Evolutionary conservation across 129 eudicot species (phyloP).

Genomic region (Chrysanthemum seticuspe): DNA sequence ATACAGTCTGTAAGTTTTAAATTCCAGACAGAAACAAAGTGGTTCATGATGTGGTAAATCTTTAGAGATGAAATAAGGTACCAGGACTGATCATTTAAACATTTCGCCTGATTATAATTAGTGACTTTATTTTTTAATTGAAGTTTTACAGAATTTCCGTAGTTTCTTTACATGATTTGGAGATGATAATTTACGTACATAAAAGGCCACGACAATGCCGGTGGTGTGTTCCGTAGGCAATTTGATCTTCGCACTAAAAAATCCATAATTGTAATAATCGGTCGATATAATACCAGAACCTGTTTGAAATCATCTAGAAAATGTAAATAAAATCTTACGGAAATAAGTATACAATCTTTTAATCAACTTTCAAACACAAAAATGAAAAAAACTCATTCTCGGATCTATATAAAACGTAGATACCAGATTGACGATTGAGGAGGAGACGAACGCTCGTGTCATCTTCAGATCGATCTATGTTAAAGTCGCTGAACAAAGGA

Average conservation of each 20-base stretch:
- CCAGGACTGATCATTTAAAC: too few relatives aligned
- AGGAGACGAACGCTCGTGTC: constrained; percentile 67
- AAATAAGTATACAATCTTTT: background rate
- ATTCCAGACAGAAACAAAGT: too few relatives aligned
- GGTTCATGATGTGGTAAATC: too few relatives aligned
- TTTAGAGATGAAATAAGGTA: too few relatives aligned
- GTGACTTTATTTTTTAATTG: too few relatives aligned
- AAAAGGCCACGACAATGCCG: constrained; percentile 83
- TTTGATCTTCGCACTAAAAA: constrained; percentile 82
- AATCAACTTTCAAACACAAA: background rate
- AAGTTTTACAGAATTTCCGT: too few relatives aligned
- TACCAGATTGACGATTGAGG: constrained; percentile 90
- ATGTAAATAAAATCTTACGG: constrained; percentile 9
- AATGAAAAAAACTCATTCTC: background rate
- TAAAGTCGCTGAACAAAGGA: constrained; percentile 90
- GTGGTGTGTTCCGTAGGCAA: constrained; percentile 73
- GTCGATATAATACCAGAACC: constrained; percentile 88
- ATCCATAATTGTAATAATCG: constrained; percentile 87
- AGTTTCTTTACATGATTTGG: background rate
- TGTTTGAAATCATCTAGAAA: constrained; percentile 25
- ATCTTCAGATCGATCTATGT: constrained; percentile 60
- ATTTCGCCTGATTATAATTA: too few relatives aligned
- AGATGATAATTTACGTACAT: constrained; percentile 43
- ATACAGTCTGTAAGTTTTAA: too few relatives aligned
- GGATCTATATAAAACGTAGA: background rate